Conservation (phyloP, 352 stramenopile species). For the Globisporangium takayamanum region DNA sequence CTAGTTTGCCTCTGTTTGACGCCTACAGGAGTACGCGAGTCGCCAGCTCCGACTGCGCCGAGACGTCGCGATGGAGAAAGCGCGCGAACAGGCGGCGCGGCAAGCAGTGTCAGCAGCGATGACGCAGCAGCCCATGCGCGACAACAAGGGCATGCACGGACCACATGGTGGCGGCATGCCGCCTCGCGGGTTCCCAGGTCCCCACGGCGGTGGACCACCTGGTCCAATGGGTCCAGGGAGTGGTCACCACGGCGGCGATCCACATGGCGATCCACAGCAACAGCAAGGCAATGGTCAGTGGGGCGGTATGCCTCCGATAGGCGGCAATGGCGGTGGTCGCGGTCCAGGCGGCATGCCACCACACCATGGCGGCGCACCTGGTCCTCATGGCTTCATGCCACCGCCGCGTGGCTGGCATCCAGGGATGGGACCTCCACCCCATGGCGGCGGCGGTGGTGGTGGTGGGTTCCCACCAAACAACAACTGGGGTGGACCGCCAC, state of each 20-base stretch:
- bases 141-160: slow-evolving; percentile 12
- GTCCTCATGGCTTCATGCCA: slow-evolving; percentile 42
- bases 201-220: not conserved
- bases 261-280: not conserved
- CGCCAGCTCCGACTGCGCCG: slow-evolving; percentile 66
- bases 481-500: slow-evolving; percentile 34
- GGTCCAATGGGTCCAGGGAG: slow-evolving; percentile 9
- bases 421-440: slow-evolving; percentile 49
- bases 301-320: slow-evolving; percentile 14
- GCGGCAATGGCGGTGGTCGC: slow-evolving; percentile 14
- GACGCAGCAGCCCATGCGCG: slow-evolving; percentile 31
- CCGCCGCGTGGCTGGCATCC: slow-evolving; percentile 65
- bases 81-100: slow-evolving; percentile 72
- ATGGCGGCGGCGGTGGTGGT: slow-evolving; percentile 12
- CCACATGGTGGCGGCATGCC: slow-evolving; percentile 23
- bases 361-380: slow-evolving; percentile 7
- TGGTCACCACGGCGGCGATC: not conserved
- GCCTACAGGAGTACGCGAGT: slow-evolving; percentile 64
- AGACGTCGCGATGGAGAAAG: slow-evolving; percentile 68
- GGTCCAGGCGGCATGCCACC: slow-evolving; percentile 18
- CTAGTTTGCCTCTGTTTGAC: not conserved
- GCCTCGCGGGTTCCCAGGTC: slow-evolving; percentile 12
- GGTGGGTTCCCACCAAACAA: slow-evolving; percentile 21
- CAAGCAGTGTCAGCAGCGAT: slow-evolving; percentile 57
- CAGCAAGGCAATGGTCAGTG: no score